phyloP scores from a whole-genome alignment of 176 grass and related monocot genomes.

The Aegilops longissima region DNA sequence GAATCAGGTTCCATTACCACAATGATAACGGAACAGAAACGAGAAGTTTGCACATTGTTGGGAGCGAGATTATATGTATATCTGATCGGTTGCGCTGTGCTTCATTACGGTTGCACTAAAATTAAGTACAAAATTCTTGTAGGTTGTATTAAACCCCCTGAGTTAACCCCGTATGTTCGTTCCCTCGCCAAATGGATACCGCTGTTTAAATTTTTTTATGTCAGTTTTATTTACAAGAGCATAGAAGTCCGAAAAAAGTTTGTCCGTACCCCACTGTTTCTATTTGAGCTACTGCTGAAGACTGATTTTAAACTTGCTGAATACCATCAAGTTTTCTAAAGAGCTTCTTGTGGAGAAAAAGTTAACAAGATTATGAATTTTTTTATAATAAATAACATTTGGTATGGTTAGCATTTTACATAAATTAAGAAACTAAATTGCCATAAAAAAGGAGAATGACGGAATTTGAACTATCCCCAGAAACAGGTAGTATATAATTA shows the following conservation, averaged over 20 bases:
- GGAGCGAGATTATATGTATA: neutral
- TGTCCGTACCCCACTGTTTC: neutral
- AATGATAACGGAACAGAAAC: neutral
- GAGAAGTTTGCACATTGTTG: neutral
- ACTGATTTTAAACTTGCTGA: neutral
- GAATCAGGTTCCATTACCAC: neutral
- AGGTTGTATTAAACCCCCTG: neutral
- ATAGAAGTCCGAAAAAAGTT: neutral
- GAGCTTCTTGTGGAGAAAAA: neutral
- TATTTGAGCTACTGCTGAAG: neutral
- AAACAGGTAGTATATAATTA: neutral
- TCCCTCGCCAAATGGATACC: neutral
- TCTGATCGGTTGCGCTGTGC: neutral
- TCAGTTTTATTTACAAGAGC: neutral
- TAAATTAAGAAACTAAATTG: neutral
- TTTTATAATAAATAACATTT: neutral
- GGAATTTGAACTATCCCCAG: conserved; percentile 8
- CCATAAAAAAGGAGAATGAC: neutral
- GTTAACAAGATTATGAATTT: neutral
- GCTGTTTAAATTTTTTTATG: neutral
- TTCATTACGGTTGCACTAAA: neutral
- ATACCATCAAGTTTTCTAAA: neutral
- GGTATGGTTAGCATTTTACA: neutral
- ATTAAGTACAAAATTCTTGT: neutral
- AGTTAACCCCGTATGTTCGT: neutral